Evolutionary conservation across 1,284 basidiomycete genomes (phyloP).

Genomic region (Naganishia sp.): DNA sequence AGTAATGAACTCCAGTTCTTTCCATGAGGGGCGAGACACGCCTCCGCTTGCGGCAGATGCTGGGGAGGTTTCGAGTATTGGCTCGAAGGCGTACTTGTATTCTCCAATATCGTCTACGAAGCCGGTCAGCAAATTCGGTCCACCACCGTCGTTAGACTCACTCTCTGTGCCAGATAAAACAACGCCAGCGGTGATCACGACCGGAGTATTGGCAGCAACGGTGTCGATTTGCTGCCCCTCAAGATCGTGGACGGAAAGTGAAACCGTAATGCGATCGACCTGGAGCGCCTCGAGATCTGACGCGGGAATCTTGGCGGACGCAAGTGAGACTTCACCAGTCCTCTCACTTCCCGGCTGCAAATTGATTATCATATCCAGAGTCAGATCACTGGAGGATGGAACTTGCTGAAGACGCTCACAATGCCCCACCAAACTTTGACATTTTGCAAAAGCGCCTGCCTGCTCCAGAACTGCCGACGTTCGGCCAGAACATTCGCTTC

Average conservation of each 20-base stretch:
- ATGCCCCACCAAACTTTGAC: slow-evolving; percentile 25
- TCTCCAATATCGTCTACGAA: not conserved
- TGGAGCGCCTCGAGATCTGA: slow-evolving; percentile 14
- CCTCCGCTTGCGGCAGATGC: not conserved
- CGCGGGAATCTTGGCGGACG: not conserved
- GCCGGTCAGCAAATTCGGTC: not conserved
- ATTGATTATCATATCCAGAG: not conserved
- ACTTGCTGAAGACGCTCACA: not conserved
- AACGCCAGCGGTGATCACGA: slow-evolving; percentile 4
- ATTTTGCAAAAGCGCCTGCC: slow-evolving; percentile 10
- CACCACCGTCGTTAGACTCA: not conserved
- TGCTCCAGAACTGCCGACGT: slow-evolving; percentile 22
- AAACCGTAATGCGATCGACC: slow-evolving; percentile 2
- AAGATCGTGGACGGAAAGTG: not conserved
- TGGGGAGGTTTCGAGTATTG: not conserved
- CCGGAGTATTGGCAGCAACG: slow-evolving; percentile 12
- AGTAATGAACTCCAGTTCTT: slow-evolving; percentile 13
- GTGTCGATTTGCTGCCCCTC: not conserved
- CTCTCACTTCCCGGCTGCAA: slow-evolving; percentile 13
- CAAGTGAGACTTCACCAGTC: slow-evolving; percentile 13
- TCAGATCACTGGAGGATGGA: not conserved
- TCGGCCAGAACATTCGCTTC: slow-evolving; percentile 13
- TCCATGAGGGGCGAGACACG: not conserved
- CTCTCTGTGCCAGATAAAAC: not conserved
- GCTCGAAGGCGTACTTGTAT: slow-evolving; percentile 14